A percentile compares a stretch with the other conserved stretches of the same genome.
phyloP scores from a whole-genome alignment of 345 rosid species.

The Rhizophora apiculata region DNA sequence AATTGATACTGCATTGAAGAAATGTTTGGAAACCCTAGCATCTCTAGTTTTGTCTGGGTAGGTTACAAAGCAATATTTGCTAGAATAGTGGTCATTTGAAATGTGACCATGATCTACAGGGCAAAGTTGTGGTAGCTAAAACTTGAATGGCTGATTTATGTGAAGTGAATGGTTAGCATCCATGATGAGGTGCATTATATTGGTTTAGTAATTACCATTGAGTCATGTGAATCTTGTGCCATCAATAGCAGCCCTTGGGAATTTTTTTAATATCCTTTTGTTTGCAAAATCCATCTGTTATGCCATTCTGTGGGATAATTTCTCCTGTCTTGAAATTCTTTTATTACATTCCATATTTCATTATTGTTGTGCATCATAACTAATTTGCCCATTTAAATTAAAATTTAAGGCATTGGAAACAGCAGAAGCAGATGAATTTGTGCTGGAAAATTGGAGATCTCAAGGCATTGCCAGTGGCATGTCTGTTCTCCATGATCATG shows the following conservation, averaged over 20 bases:
- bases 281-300: no score
- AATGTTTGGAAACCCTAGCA: background rate
- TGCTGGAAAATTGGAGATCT: constrained; percentile 60
- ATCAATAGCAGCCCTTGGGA: no score
- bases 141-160: no score
- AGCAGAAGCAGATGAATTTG: constrained; percentile 46
- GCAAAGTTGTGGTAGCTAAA: no score
- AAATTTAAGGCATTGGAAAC: constrained; percentile 36
- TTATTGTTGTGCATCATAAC: background rate
- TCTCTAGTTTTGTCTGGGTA: background rate
- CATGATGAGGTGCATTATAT: no score
- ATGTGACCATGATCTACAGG: background rate
- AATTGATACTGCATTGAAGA: background rate
- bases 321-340: background rate
- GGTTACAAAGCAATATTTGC: background rate
- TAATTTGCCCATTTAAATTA: constrained; percentile 15
- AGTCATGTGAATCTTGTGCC: no score
- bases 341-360: background rate
- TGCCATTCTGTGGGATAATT: background rate
- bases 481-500: constrained; percentile 57
- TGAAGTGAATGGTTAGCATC: no score
- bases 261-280: no score
- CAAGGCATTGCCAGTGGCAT: constrained; percentile 41
- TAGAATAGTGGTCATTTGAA: no score
- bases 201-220: no score